Base-by-base conservation (phyloP, 2,329 filamentous ascomycete species). In the Epichloe baconii region DNA sequence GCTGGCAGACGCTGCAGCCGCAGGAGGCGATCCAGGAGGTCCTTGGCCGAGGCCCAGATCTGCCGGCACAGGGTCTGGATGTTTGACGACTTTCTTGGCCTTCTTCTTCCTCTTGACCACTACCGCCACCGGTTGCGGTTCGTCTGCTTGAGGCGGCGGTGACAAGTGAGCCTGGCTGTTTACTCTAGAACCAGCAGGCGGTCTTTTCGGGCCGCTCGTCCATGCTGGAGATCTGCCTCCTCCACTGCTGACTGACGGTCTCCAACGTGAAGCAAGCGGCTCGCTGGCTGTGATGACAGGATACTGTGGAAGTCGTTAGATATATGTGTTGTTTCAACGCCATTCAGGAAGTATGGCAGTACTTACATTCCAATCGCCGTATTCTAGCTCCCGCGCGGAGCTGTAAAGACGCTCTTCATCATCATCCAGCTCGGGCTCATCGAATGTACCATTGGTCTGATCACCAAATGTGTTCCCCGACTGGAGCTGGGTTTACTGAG, bases 291-390 rank as follows among this genome's bases (percentile, higher is more conserved):
- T 91, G 57, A 97, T 90, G 31, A 97, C 91, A 23, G 90, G 91
- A 66, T 97, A 97, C 87, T 93, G 48, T 14, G 35, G 3, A 44
- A 5, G 17, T 48, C 17, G 57, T 72, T 50, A 70, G 62, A 21
- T 26, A 37, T 8, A 1, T 15, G 4, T 31, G 21, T 37, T 4
- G 15, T 38, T 12, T 14, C 53, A 45, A 47, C 5, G 17, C 44
- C 44, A 52, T 55, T 48, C 2, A 19, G 23, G 10, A 53, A 14
- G 19, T 26, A 10, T 11, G 43, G 19, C 15, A 17, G 47, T 26
- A 80, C 86, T 75, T 71, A 91, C 88, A 67, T 97, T 96, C 88
- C 90, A 97, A 63, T 97, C 91, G 2, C 86, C 86, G 64, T 83
- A 90, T 60, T 90, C 86, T 4, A 91, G 68, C 42, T 81, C 77